Conservation (phyloP, 139 green algal species). For the Coccomyxa sp. region DNA sequence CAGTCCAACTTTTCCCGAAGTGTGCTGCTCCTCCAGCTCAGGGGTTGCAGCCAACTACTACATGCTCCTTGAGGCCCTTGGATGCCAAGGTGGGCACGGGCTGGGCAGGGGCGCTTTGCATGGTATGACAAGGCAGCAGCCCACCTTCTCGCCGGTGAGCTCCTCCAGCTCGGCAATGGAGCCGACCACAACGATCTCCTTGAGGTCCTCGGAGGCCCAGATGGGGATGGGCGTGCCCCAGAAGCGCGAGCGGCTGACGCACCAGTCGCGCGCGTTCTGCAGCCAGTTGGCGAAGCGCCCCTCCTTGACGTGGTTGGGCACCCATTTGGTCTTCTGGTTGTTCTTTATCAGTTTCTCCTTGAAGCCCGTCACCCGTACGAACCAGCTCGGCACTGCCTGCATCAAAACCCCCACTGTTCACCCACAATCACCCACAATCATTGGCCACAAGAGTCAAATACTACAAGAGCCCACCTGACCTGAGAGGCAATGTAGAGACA, state of each 20-base stretch:
- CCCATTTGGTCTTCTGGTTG: slow-evolving; percentile 93
- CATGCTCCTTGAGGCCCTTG: too few species aligned
- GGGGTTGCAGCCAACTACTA: too few species aligned
- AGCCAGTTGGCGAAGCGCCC: slow-evolving; percentile 99
- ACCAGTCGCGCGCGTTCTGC: slow-evolving; percentile 68
- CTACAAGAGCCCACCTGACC: too few species aligned
- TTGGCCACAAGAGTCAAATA: too few species aligned
- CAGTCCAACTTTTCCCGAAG: too few species aligned
- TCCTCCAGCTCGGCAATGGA: slow-evolving; percentile 86
- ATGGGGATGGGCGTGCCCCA: slow-evolving; percentile 99
- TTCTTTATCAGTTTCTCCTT: slow-evolving; percentile 84
- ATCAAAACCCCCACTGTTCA: neutral
- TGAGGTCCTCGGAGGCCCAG: slow-evolving; percentile 78
- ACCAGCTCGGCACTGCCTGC: slow-evolving; percentile 93
- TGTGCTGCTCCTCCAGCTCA: too few species aligned
- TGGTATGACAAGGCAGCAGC: too few species aligned
- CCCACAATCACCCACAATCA: too few species aligned
- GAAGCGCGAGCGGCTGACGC: slow-evolving; percentile 70
- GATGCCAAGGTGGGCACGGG: too few species aligned
- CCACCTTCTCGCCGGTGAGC: slow-evolving; percentile 77
- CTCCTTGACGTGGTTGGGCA: slow-evolving; percentile 94
- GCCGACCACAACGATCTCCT: slow-evolving; percentile 89
- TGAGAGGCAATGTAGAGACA: neutral
- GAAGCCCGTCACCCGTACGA: slow-evolving; percentile 87
- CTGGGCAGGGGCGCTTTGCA: too few species aligned